Percentiles rank a stretch among this genome's conserved stretches.
Conservation (phyloP, 2,329 filamentous ascomycete species). For the Ascosphaera apis region DNA sequence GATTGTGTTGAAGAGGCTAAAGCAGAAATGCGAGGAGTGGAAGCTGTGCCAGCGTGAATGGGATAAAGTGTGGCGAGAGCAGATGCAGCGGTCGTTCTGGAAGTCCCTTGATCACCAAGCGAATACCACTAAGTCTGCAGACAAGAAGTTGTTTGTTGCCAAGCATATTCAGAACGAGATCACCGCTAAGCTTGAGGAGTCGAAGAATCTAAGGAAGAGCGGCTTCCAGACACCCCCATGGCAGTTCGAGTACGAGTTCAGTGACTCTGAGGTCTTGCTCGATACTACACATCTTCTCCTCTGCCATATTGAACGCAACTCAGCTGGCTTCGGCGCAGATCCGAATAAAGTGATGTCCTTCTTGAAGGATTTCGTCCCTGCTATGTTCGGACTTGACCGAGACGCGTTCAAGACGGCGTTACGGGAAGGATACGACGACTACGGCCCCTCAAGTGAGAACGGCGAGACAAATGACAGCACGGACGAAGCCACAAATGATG, state of each 20-base stretch:
- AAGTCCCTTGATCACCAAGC: conserved; percentile 95
- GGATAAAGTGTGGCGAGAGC: conserved; percentile 96
- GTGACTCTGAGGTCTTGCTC: conserved; percentile 42
- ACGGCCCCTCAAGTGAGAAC: conserved; percentile 52
- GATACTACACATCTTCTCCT: conserved; percentile 26
- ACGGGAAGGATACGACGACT: conserved; percentile 43
- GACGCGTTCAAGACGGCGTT: conserved; percentile 45
- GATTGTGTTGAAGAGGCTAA: conserved; percentile 66
- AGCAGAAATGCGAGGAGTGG: conserved; percentile 96
- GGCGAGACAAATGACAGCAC: too few relatives aligned
- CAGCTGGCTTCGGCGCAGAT: conserved; percentile 32
- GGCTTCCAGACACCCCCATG: conserved; percentile 37
- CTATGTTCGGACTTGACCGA: conserved; percentile 53
- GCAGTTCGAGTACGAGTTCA: conserved; percentile 56
- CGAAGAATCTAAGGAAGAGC: conserved; percentile 46
- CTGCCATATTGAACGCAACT: conserved; percentile 24
- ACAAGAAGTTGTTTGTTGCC: conserved; percentile 76
- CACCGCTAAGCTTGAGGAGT: conserved; percentile 79
- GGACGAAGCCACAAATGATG: conserved; percentile 40
- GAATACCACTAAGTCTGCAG: conserved; percentile 62
- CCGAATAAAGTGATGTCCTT: conserved; percentile 53
- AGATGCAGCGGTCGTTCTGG: conserved; percentile 86
- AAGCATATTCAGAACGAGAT: conserved; percentile 82
- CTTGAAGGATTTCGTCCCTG: conserved; percentile 50
- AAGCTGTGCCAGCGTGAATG: conserved; percentile 84